Evolutionary conservation across 192 early-diverging fungal species (phyloP).

Genomic region (Lunasporangiospora selenospora): DNA sequence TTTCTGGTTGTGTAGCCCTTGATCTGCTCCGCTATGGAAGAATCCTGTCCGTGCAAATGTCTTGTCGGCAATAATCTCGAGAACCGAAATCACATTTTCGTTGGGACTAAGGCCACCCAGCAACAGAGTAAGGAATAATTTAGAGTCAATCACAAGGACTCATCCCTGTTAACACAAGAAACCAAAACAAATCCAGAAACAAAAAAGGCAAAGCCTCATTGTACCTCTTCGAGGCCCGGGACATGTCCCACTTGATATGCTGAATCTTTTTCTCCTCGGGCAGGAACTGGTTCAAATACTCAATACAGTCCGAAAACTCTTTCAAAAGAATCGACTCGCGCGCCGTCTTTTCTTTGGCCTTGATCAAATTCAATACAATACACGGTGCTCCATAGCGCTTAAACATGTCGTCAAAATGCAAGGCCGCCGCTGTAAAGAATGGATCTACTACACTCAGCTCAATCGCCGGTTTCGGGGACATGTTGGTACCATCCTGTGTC

Average conservation of each 20-base stretch:
- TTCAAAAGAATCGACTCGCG: constrained; percentile 88
- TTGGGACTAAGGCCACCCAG: constrained; percentile 55
- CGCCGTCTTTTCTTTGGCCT: constrained; percentile 89
- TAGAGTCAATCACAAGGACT: too few species aligned
- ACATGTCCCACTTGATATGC: constrained; percentile 99
- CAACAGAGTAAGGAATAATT: not conserved
- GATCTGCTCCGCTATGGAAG: constrained; percentile 89
- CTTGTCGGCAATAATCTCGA: constrained; percentile 90
- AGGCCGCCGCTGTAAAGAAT: constrained; percentile 88
- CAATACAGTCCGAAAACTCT: constrained; percentile 82
- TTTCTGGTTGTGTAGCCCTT: constrained; percentile 47
- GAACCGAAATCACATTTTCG: constrained; percentile 87
- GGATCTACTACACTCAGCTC: constrained; percentile 91
- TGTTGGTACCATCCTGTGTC: constrained; percentile 91
- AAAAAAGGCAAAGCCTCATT: not conserved
- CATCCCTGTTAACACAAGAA: too few species aligned
- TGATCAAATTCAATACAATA: constrained; percentile 95
- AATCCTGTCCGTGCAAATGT: constrained; percentile 87
- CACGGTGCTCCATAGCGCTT: constrained; percentile 89
- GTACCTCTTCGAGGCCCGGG: constrained; percentile 88
- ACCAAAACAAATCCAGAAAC: not conserved
- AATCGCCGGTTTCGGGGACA: constrained; percentile 96
- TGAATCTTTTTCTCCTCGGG: constrained; percentile 79
- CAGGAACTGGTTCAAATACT: constrained; percentile 92
- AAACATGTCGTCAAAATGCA: constrained; percentile 95